phyloP scores from a whole-genome alignment of 2,329 filamentous ascomycete species.

The Colletotrichum acutatum region DNA sequence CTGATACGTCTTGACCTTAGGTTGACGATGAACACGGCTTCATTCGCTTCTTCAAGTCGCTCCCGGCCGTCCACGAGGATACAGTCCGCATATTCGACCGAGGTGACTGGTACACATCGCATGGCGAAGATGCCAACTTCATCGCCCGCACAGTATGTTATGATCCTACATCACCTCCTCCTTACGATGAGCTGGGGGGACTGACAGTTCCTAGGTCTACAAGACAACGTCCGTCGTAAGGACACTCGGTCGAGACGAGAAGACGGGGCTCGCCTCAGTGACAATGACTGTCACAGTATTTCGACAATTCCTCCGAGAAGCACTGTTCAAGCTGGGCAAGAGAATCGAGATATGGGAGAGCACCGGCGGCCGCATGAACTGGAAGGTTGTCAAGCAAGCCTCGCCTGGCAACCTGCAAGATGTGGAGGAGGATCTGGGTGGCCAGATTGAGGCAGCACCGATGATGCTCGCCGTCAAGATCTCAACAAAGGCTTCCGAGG shows the following conservation, averaged over 20 bases:
- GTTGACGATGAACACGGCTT: conserved; percentile 98
- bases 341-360: conserved; percentile 91
- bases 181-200: neutral
- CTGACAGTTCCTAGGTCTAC: conserved; percentile 73
- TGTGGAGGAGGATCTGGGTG: conserved; percentile 92
- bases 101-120: conserved; percentile 95
- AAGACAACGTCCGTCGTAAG: conserved; percentile 96
- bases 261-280: conserved; percentile 89
- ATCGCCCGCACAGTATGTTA: conserved; percentile 78
- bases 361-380: conserved; percentile 81
- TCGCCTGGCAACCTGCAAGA: conserved; percentile 97
- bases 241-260: conserved; percentile 85
- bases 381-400: conserved; percentile 91
- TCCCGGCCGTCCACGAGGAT: conserved; percentile 76
- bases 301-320: conserved; percentile 93
- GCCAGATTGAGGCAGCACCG: conserved; percentile 87
- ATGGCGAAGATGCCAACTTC: conserved; percentile 85
- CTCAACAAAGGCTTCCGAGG: conserved; percentile 86
- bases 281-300: conserved; percentile 97
- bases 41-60: conserved; percentile 94
- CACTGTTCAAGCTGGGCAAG: conserved; percentile 90
- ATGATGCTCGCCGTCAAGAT: conserved; percentile 97
- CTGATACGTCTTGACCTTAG: conserved; percentile 51
- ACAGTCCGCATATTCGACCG: conserved; percentile 93
- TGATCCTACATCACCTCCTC: neutral